Base-by-base conservation (phyloP, 352 stramenopile genomes). In the Phytopythium aichiense region DNA sequence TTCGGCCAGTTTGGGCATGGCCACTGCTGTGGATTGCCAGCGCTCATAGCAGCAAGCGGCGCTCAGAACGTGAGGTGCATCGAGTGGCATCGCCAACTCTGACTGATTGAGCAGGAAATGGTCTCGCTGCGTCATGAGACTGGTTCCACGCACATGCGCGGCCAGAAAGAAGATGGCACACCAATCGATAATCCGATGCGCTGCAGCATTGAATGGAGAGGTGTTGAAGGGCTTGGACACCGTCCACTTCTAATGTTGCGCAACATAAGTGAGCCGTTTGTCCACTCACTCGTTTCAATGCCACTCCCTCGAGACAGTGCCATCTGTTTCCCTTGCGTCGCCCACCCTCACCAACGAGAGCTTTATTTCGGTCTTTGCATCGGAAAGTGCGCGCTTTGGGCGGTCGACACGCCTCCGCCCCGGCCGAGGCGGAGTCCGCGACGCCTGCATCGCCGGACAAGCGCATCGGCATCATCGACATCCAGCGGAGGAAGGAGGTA, bases 341-440 rank as follows among this genome's bases (percentile, higher is more conserved):
- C 22, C 22, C 22, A 52, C 45, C 45, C 45, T 51, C 13, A n/a
- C 45, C 45, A 15, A n/a, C 20, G 7, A 9, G 20, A 5, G 22
- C 20, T 16, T 52, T 52, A 52, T 52, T 52, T 52, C 28, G 48
- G 25, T 22, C 12, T 54, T 54, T 54, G 48, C 15, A 54, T 54
- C 16, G 48, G 28, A 54, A 54, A 54, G 48, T 54, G 48, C 48
- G 48, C 48, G 25, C 15, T 8, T 23, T 38, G 25, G 45, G 48
- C 48, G 48, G 45, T 52, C 12, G 45, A 52, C 45, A 31, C 45
- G 45, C 22, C 45, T 52, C 45, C 42, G 7, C 18, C 16, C 16
- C 13, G 12, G 13, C 13, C 9, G 4, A 16, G 37, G 42, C 20
- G 42, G 42, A 15, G 35, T 15, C 12, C 35, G 35, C 35, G 35